Conservation (phyloP, 345 rosid genomes). For the Euphorbia lathyris region DNA sequence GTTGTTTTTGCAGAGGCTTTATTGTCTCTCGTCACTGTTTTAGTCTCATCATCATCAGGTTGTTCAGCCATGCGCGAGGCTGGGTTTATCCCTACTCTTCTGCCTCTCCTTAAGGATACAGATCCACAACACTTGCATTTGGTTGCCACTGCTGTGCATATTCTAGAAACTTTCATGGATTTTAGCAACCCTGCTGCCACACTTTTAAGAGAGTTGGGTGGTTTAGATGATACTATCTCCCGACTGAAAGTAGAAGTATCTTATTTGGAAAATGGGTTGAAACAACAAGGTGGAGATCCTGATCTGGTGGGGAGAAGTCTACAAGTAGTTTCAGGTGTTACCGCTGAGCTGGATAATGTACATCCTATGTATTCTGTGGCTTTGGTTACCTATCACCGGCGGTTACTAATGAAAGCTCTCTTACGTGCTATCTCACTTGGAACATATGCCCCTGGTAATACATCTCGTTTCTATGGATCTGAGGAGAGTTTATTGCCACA, state of each 20-base stretch:
- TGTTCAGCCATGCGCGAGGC: slow-evolving; percentile 97
- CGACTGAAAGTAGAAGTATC: slow-evolving; percentile 84
- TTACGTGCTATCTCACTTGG: slow-evolving; percentile 92
- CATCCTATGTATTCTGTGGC: slow-evolving; percentile 80
- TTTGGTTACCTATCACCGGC: slow-evolving; percentile 71
- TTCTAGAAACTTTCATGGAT: slow-evolving; percentile 93
- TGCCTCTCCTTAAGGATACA: slow-evolving; percentile 91
- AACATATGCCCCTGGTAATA: slow-evolving; percentile 89
- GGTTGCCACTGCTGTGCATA: slow-evolving; percentile 83
- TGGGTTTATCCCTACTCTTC: slow-evolving; percentile 83
- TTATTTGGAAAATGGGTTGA: slow-evolving; percentile 50
- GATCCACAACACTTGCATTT: slow-evolving; percentile 89
- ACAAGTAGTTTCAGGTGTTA: slow-evolving; percentile 34
- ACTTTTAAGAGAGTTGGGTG: slow-evolving; percentile 93
- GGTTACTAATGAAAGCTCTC: slow-evolving; percentile 71
- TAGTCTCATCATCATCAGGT: slow-evolving; percentile 88
- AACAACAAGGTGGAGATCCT: slow-evolving; percentile 51
- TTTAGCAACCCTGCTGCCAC: slow-evolving; percentile 92
- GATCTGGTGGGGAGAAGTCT: slow-evolving; percentile 41
- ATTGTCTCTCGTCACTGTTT: slow-evolving; percentile 78
- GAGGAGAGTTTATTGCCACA: slow-evolving; percentile 85
- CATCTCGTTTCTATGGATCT: slow-evolving; percentile 71
- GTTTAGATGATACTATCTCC: slow-evolving; percentile 83
- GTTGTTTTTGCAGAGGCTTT: slow-evolving; percentile 86
- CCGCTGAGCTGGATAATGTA: slow-evolving; percentile 49